Percentiles rank a stretch among this genome's conserved stretches.
These are phyloP conservation scores for Dactylellina parvicollis DNA, from an alignment of 2,329 filamentous ascomycete genomes.

Conservation along the genomic window DNA sequence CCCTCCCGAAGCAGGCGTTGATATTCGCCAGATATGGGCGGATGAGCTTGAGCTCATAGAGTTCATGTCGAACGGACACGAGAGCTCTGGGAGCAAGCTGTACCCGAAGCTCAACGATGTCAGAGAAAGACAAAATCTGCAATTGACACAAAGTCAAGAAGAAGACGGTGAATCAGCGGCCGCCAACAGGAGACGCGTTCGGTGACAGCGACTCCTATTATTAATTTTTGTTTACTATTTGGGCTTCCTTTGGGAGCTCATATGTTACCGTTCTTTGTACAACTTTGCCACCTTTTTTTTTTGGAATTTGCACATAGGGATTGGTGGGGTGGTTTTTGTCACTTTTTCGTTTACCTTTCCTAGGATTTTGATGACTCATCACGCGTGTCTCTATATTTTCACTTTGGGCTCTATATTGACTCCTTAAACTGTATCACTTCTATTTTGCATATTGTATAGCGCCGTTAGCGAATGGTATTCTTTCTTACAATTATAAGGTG, in stretches of 20 bases:
- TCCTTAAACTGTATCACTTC: no score
- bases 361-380: conserved; percentile 13
- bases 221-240: background rate
- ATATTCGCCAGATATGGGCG: conserved; percentile 52
- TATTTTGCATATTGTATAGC: no score
- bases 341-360: background rate
- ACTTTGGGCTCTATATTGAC: no score
- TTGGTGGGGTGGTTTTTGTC: background rate
- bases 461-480: no score
- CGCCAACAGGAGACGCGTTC: background rate
- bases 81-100: conserved; percentile 41
- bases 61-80: conserved; percentile 43
- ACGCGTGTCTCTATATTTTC: no score
- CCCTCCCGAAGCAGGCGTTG: conserved; percentile 31
- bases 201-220: background rate
- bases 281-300: background rate
- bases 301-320: conserved; percentile 4
- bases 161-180: conserved; percentile 8
- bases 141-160: conserved; percentile 26
- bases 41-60: conserved; percentile 53
- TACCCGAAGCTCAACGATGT: conserved; percentile 50
- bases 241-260: background rate
- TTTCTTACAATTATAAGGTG: no score
- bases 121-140: conserved; percentile 18
- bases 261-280: background rate